A percentile compares a stretch with the other conserved stretches of the same genome.
phyloP scores from a whole-genome alignment of 352 stramenopile species.

The Hyaloperonospora arabidopsidis region DNA sequence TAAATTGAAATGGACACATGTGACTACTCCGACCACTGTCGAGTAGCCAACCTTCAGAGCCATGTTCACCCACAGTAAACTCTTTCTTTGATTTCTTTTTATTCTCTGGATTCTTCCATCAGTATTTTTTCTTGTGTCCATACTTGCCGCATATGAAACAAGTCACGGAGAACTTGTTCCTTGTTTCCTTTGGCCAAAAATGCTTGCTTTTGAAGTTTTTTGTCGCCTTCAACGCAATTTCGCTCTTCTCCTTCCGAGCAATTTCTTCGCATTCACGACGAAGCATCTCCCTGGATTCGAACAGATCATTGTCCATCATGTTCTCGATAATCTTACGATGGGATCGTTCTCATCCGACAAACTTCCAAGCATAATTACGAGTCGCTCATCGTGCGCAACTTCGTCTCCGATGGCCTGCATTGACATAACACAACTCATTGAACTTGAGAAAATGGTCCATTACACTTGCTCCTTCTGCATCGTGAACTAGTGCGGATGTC shows the following conservation, averaged over 20 bases:
- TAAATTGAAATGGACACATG: neutral
- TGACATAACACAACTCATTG: neutral
- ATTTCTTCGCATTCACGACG: neutral
- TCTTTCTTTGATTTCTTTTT: neutral
- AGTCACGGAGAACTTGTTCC: neutral
- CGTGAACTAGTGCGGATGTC: neutral
- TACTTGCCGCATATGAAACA: neutral
- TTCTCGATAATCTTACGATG: neutral
- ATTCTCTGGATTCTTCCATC: neutral
- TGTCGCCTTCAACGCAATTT: neutral
- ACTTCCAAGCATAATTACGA: constrained; percentile 1
- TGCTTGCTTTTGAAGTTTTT: neutral
- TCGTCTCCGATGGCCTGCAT: neutral
- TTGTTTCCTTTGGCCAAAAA: neutral
- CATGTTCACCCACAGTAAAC: neutral
- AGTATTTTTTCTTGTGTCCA: neutral
- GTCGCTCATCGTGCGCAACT: neutral
- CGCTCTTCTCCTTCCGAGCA: neutral
- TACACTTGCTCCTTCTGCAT: neutral
- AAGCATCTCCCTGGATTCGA: neutral
- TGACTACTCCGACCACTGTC: too few relatives aligned
- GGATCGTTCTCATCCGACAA: neutral
- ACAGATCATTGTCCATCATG: neutral
- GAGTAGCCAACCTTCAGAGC: neutral
- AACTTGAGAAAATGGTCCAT: neutral